A percentile compares a stretch with the other conserved stretches of the same genome.
phyloP scores from a whole-genome alignment of 2,329 filamentous ascomycete species.

The Exophiala sp. region DNA sequence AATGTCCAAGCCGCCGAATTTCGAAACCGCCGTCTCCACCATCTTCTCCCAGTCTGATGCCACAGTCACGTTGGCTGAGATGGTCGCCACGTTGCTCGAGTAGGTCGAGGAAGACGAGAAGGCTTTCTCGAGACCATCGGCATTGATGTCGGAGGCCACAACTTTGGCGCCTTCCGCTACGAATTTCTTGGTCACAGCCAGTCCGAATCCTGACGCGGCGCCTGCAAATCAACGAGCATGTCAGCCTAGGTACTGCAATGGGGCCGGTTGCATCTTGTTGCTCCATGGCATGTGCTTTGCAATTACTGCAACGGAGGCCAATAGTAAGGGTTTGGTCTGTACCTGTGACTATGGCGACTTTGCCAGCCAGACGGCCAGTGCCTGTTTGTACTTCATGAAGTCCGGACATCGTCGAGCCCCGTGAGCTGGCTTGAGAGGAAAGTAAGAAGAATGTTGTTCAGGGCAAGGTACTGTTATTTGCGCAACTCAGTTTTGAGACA shows the following conservation, averaged over 20 bases:
- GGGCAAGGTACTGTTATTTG: too few species aligned
- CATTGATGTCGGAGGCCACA: constrained; percentile 40
- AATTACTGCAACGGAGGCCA: too few species aligned
- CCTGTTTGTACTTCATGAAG: constrained; percentile 27
- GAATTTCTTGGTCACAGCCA: constrained; percentile 38
- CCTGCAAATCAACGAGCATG: constrained; percentile 28
- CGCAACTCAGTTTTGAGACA: too few species aligned
- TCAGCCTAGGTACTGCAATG: not conserved
- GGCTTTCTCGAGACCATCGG: constrained; percentile 16
- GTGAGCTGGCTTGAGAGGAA: too few species aligned
- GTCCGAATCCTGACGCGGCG: constrained; percentile 41
- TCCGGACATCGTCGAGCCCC: constrained; percentile 23
- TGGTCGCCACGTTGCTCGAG: constrained; percentile 12
- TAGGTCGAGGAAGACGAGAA: constrained; percentile 7
- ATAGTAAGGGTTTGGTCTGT: too few species aligned
- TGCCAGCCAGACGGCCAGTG: constrained; percentile 36
- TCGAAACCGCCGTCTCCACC: constrained; percentile 20
- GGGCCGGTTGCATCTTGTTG: too few species aligned
- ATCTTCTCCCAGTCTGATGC: constrained; percentile 25
- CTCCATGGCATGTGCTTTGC: too few species aligned
- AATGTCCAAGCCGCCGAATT: constrained; percentile 26
- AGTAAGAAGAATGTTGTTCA: too few species aligned
- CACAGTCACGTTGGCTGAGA: constrained; percentile 24
- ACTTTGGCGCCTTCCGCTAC: constrained; percentile 40
- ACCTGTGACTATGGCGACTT: constrained; percentile 45